These are phyloP conservation scores for Pascua guehoae DNA, from an alignment of 1,284 basidiomycete species.

Conservation along the genomic window DNA sequence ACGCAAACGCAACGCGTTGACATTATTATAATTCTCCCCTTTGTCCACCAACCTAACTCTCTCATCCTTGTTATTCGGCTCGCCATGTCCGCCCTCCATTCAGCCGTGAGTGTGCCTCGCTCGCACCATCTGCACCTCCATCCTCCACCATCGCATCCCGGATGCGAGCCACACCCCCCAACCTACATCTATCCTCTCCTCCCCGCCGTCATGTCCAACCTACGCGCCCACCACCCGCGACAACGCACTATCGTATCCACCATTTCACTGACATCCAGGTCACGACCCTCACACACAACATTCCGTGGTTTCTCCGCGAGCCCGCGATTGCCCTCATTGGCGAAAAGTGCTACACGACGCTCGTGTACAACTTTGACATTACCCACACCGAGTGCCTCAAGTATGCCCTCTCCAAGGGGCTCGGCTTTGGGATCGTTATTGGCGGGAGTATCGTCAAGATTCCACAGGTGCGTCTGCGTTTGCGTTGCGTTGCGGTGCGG, in stretches of 20 bases:
- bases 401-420: constrained; percentile 83
- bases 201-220: background rate
- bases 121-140: background rate
- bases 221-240: too few relatives aligned
- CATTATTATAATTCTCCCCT: background rate
- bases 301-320: constrained; percentile 78
- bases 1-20: too few relatives aligned
- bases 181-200: too few relatives aligned
- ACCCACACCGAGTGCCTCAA: constrained; percentile 80
- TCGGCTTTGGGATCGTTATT: constrained; percentile 87
- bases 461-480: constrained; percentile 62
- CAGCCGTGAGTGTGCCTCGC: constrained; percentile 10
- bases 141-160: too few relatives aligned
- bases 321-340: constrained; percentile 79
- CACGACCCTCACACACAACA: constrained; percentile 51
- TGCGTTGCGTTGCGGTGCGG: constrained; percentile 36
- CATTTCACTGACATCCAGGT: constrained; percentile 21
- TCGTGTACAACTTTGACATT: constrained; percentile 86
- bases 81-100: constrained; percentile 13
- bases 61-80: background rate
- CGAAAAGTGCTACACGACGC: constrained; percentile 83
- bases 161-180: background rate
- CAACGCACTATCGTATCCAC: too few relatives aligned
- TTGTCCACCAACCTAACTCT: background rate
- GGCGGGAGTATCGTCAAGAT: constrained; percentile 93